These are phyloP conservation scores for Baudoinia panamericana DNA, from an alignment of 495 filamentous ascomycete species.

Conservation along the genomic window DNA sequence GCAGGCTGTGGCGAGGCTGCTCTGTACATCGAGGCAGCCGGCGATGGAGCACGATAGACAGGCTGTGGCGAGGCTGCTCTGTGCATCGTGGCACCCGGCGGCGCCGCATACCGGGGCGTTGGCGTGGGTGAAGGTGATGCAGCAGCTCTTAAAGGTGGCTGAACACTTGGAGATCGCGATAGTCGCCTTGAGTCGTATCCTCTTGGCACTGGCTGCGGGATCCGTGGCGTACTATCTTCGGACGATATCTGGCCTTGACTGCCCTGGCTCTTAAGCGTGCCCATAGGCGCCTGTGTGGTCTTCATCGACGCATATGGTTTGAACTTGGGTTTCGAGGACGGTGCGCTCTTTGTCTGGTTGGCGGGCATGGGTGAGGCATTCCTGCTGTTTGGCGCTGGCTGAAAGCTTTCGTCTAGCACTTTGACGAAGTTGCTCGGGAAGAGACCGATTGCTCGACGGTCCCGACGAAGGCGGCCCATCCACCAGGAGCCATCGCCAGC, in stretches of 20 bases:
- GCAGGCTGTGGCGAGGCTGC: conserved; percentile 37
- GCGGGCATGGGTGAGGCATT: conserved; percentile 59
- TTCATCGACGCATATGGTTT: conserved; percentile 35
- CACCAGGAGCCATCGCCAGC: conserved; percentile 97
- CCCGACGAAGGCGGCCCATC: conserved; percentile 79
- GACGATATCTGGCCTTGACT: conserved; percentile 1
- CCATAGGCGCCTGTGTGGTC: conserved; percentile 20
- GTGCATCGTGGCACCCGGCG: conserved; percentile 24
- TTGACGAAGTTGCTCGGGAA: conserved; percentile 98
- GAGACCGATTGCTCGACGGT: conserved; percentile 72
- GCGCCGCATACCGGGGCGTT: conserved; percentile 17
- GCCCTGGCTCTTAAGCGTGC: conserved; percentile 4
- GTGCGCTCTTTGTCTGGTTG: conserved; percentile 22
- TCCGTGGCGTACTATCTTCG: conserved; percentile 5
- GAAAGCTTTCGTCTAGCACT: conserved; percentile 70
- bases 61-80: conserved; percentile 37
- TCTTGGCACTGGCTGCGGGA: conserved; percentile 16
- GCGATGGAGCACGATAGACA: conserved; percentile 26
- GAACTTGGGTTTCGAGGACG: conserved; percentile 27
- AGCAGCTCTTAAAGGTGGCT: conserved; percentile 1
- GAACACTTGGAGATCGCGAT: conserved; percentile 1
- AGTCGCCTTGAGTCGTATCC: conserved; percentile 4
- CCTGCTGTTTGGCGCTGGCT: conserved; percentile 52
- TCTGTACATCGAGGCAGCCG: conserved; percentile 31
- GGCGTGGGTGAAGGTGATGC: conserved; percentile 13